A percentile compares a stretch with the other conserved stretches of the same genome.
These are phyloP conservation scores for Pseudozyma thailandica DNA, from an alignment of 1,284 basidiomycete species.

Conservation along the genomic window DNA sequence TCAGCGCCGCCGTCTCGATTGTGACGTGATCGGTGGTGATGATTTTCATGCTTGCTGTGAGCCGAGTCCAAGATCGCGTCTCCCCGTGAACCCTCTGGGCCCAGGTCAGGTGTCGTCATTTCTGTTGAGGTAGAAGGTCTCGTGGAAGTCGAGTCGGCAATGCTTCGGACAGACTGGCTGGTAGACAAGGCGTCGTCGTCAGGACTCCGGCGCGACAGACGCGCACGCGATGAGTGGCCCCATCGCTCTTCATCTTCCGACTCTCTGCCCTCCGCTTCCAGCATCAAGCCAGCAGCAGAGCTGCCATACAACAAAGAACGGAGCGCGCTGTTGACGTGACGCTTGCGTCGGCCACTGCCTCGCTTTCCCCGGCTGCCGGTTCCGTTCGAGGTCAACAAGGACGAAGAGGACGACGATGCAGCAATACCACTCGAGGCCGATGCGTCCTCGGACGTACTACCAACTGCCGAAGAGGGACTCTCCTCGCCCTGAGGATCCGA, in stretches of 20 bases:
- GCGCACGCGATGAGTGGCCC: conserved; percentile 14
- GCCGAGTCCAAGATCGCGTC: conserved; percentile 16
- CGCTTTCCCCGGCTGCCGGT: conserved; percentile 19
- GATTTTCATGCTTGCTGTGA: conserved; percentile 17
- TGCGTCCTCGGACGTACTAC: conserved; percentile 9
- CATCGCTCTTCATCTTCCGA: conserved; percentile 37
- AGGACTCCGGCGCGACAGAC: conserved; percentile 17
- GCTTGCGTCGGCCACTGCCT: conserved; percentile 29
- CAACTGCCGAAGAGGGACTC: conserved; percentile 4
- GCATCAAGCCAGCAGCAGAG: conserved; percentile 23
- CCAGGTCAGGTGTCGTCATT: conserved; percentile 41
- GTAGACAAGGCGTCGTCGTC: conserved; percentile 44
- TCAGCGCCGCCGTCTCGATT: conserved; percentile 15
- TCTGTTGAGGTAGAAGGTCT: conserved; percentile 45
- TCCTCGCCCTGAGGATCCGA: conserved; percentile 9
- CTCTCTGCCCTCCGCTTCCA: conserved; percentile 20
- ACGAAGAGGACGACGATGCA: conserved; percentile 8
- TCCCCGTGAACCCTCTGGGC: conserved; percentile 14
- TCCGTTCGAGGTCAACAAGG: background rate
- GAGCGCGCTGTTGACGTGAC: conserved; percentile 54
- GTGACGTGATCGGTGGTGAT: conserved; percentile 18
- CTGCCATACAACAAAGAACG: conserved; percentile 52
- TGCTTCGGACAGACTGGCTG: conserved; percentile 39
- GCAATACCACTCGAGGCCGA: conserved; percentile 2
- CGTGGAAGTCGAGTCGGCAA: conserved; percentile 49